phyloP scores from a whole-genome alignment of 2,329 filamentous ascomycete genomes.

The Nigrospora osmanthi region DNA sequence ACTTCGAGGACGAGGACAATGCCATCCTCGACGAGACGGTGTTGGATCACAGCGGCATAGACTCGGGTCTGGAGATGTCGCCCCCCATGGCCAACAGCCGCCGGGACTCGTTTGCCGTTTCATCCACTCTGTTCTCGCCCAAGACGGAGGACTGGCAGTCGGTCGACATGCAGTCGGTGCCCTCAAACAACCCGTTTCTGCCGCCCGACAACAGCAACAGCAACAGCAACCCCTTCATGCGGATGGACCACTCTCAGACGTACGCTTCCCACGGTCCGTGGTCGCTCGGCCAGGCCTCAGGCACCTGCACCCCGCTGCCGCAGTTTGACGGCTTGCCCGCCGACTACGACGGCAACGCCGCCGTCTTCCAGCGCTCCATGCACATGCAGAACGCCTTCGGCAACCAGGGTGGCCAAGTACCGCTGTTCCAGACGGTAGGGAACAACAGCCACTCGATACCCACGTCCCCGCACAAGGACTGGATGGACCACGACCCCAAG shows the following conservation, averaged over 20 bases:
- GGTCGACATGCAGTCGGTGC: conserved; percentile 56
- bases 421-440: conserved; percentile 45
- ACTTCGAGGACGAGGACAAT: conserved; percentile 54
- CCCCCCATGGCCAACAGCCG: conserved; percentile 55
- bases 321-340: conserved; percentile 56
- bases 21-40: conserved; percentile 54
- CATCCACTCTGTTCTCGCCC: conserved; percentile 53
- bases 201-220: conserved; percentile 44
- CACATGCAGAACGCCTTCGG: conserved; percentile 47
- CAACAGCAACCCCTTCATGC: conserved; percentile 63
- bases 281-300: conserved; percentile 58
- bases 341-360: conserved; percentile 44
- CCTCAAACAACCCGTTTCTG: conserved; percentile 57
- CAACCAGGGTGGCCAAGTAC: conserved; percentile 39
- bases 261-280: conserved; percentile 41
- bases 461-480: conserved; percentile 51
- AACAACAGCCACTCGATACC: conserved; percentile 41
- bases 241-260: conserved; percentile 45
- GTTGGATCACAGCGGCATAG: conserved; percentile 49
- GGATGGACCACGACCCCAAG: conserved; percentile 42
- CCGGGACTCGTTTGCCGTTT: conserved; percentile 55
- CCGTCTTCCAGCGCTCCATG: conserved; percentile 46
- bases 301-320: conserved; percentile 66
- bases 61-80: conserved; percentile 56
- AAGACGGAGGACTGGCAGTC: conserved; percentile 59